These are phyloP conservation scores for Carex littledalei DNA, from an alignment of 176 grass and related monocot genomes.

Conservation along the genomic window DNA sequence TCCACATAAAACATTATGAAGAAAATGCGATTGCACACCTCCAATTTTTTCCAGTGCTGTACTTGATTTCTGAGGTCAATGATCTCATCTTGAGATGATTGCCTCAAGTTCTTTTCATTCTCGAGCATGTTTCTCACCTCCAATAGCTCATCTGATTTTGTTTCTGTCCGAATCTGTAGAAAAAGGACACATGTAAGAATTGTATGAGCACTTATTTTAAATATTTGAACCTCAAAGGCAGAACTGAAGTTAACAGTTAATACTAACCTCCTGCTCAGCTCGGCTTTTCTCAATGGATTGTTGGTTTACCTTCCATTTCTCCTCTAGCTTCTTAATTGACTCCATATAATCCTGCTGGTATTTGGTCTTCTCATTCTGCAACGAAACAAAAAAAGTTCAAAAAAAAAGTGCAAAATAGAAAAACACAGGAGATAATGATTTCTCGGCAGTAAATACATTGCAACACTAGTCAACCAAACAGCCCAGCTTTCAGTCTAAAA, in stretches of 20 bases:
- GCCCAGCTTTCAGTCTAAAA: neutral
- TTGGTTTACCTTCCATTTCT: slow-evolving; percentile 87
- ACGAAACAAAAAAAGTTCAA: slow-evolving; percentile 16
- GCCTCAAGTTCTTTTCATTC: slow-evolving; percentile 72
- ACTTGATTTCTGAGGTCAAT: slow-evolving; percentile 82
- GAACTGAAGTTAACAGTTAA: neutral
- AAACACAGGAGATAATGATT: neutral
- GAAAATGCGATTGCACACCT: slow-evolving; percentile 40
- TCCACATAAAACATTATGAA: neutral
- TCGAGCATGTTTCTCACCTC: slow-evolving; percentile 58
- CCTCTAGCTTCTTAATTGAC: slow-evolving; percentile 86
- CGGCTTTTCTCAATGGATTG: slow-evolving; percentile 52
- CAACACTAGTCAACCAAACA: neutral
- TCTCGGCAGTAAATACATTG: neutral
- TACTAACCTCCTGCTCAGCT: slow-evolving; percentile 15
- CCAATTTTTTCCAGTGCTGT: slow-evolving; percentile 90
- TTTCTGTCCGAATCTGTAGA: slow-evolving; percentile 41
- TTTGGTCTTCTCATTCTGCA: slow-evolving; percentile 77
- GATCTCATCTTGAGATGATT: slow-evolving; percentile 66
- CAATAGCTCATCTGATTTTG: slow-evolving; percentile 39
- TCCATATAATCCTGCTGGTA: slow-evolving; percentile 93
- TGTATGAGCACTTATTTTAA: neutral
- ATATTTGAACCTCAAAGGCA: neutral
- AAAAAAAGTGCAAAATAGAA: neutral
- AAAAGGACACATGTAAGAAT: slow-evolving; percentile 1